phyloP scores from a whole-genome alignment of 257 asterid genomes.

The Przewalskia tangutica region DNA sequence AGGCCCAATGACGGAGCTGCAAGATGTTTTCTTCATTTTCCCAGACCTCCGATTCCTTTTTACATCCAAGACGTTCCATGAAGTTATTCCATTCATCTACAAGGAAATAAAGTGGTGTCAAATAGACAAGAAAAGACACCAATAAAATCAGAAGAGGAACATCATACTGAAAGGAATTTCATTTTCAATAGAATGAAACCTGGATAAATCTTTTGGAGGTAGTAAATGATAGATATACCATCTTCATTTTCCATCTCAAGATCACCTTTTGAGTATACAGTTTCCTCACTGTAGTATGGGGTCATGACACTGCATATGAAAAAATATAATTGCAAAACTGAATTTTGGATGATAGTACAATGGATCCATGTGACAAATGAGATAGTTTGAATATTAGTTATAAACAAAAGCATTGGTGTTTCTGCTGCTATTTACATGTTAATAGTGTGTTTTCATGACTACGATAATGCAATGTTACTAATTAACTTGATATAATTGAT shows the following conservation, averaged over 20 bases:
- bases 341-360: neutral
- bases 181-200: constrained; percentile 29
- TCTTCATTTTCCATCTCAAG: constrained; percentile 98
- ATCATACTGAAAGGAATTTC: constrained; percentile 1
- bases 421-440: neutral
- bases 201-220: constrained; percentile 89
- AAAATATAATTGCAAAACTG: constrained; percentile 12
- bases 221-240: constrained; percentile 80
- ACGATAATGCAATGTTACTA: neutral
- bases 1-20: constrained; percentile 98
- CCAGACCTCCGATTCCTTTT: constrained; percentile 47
- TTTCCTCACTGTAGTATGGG: constrained; percentile 97
- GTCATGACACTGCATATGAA: constrained; percentile 75
- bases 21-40: constrained; percentile 82
- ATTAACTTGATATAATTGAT: neutral
- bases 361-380: neutral
- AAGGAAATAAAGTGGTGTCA: constrained; percentile 8
- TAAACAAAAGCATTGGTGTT: neutral
- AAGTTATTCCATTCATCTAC: constrained; percentile 97
- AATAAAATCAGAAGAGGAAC: constrained; percentile 7
- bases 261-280: constrained; percentile 86
- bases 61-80: constrained; percentile 82
- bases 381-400: neutral
- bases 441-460: neutral
- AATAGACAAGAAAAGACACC: neutral